Percentiles rank a stretch among this genome's conserved stretches.
phyloP scores from a whole-genome alignment of 768 basidiomycete species.

The Boletus bicolor region DNA sequence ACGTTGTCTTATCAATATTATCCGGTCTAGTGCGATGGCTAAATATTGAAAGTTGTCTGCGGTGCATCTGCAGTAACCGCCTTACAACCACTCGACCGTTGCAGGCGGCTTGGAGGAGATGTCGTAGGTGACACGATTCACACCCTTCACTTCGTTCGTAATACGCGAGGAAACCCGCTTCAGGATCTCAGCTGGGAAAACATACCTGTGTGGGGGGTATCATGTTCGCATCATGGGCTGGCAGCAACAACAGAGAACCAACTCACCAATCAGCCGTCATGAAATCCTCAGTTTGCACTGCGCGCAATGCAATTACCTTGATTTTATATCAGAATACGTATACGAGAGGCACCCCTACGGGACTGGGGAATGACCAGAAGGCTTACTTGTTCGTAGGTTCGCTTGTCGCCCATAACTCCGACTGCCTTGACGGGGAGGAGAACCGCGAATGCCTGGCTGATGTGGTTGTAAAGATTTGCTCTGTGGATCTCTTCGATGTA shows the following conservation, averaged over 20 bases:
- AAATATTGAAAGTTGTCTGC: neutral
- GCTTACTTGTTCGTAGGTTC: constrained; percentile 90
- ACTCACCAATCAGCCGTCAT: constrained; percentile 98
- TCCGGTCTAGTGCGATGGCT: neutral
- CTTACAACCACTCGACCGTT: constrained; percentile 46
- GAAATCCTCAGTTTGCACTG: constrained; percentile 97
- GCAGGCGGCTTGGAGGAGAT: constrained; percentile 97
- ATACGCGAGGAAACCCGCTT: constrained; percentile 93
- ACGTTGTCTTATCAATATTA: neutral
- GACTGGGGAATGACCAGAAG: neutral
- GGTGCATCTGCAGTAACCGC: too few relatives aligned
- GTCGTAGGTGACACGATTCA: constrained; percentile 95
- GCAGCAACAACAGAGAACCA: neutral
- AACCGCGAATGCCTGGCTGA: constrained; percentile 95
- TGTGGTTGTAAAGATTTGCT: constrained; percentile 88
- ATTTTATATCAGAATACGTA: constrained; percentile 1
- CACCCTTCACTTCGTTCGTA: constrained; percentile 95
- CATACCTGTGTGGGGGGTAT: constrained; percentile 55
- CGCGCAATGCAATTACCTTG: constrained; percentile 89
- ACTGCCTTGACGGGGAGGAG: constrained; percentile 95
- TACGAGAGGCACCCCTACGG: neutral
- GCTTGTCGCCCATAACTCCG: constrained; percentile 94
- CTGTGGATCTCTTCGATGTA: constrained; percentile 98
- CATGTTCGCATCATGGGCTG: neutral
- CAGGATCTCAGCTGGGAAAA: constrained; percentile 90